A percentile compares a stretch with the other conserved stretches of the same genome.
Evolutionary conservation across 768 basidiomycete genomes (phyloP).

Genomic region (Mycena metata): DNA sequence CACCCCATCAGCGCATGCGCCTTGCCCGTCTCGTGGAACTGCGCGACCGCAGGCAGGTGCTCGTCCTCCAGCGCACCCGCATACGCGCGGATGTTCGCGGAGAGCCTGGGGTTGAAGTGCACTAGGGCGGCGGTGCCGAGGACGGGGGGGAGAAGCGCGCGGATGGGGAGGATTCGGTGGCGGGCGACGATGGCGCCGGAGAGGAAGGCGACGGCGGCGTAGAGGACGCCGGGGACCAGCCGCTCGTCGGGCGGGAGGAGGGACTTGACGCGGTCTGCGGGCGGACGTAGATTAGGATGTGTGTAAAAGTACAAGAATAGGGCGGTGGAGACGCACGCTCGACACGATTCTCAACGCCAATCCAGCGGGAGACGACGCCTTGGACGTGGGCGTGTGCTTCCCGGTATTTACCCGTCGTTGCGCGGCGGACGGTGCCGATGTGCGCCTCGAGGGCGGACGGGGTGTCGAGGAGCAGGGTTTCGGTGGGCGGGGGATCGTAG

Average conservation of each 20-base stretch:
- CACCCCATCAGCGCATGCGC: constrained; percentile 27
- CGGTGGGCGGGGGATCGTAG: constrained; percentile 74
- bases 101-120: constrained; percentile 90
- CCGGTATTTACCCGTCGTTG: constrained; percentile 66
- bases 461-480: constrained; percentile 79
- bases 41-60: constrained; percentile 18
- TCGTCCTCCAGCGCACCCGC: constrained; percentile 13
- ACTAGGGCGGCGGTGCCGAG: constrained; percentile 77
- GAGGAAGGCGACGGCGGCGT: constrained; percentile 90
- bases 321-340: constrained; percentile 73
- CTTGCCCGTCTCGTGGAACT: constrained; percentile 26
- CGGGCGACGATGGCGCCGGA: constrained; percentile 90
- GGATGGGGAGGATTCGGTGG: constrained; percentile 76
- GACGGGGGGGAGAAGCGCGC: constrained; percentile 81
- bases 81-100: constrained; percentile 11
- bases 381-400: constrained; percentile 79
- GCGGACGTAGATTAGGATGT: neutral
- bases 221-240: constrained; percentile 90
- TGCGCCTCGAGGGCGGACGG: constrained; percentile 82
- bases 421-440: constrained; percentile 78
- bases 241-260: constrained; percentile 85
- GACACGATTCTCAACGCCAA: constrained; percentile 85
- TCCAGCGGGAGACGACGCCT: constrained; percentile 83
- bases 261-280: constrained; percentile 85
- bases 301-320: neutral